Evolutionary conservation across 2,329 filamentous ascomycete species (phyloP).

Genomic region (Diaporthe sp.): DNA sequence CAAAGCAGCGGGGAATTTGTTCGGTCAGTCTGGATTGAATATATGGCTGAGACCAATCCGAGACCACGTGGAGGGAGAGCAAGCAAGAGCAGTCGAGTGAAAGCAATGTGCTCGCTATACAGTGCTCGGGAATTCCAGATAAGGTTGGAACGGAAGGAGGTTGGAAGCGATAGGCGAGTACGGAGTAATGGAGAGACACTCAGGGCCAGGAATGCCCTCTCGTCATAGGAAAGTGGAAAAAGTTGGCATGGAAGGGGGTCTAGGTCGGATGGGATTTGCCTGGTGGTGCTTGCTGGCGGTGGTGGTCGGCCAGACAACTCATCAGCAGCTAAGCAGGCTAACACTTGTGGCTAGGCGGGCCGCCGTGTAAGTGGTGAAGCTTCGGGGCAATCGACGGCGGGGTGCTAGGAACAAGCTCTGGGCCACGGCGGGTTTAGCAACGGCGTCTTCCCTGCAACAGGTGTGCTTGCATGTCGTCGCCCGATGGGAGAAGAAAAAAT

Average conservation of each 20-base stretch:
- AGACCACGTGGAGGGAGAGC: slow-evolving; percentile 2
- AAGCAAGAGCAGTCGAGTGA: not conserved
- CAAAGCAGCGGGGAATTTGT: slow-evolving; percentile 7
- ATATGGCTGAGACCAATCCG: not conserved
- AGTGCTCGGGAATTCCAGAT: slow-evolving; percentile 4
- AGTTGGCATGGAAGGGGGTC: slow-evolving; percentile 11
- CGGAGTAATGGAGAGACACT: not conserved
- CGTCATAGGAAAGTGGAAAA: slow-evolving; percentile 16
- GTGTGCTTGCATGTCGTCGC: not conserved
- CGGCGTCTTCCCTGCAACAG: slow-evolving; percentile 17
- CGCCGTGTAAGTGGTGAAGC: slow-evolving; percentile 20
- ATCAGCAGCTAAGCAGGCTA: slow-evolving; percentile 9
- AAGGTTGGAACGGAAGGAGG: slow-evolving; percentile 32
- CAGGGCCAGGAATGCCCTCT: not conserved
- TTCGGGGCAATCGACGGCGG: slow-evolving; percentile 8
- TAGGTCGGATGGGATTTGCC: slow-evolving; percentile 1
- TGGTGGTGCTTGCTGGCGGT: not conserved
- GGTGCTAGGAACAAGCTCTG: slow-evolving; percentile 22
- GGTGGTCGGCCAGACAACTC: slow-evolving; percentile 27
- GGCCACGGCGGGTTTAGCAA: slow-evolving; percentile 9
- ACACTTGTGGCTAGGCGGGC: not conserved
- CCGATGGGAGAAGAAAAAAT: not conserved
- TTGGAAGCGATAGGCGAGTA: slow-evolving; percentile 7
- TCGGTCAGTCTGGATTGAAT: not conserved
- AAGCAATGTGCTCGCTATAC: not conserved